Evolutionary conservation across 805 yeast species (phyloP).

Genomic region (Ogataea pilisensis): DNA sequence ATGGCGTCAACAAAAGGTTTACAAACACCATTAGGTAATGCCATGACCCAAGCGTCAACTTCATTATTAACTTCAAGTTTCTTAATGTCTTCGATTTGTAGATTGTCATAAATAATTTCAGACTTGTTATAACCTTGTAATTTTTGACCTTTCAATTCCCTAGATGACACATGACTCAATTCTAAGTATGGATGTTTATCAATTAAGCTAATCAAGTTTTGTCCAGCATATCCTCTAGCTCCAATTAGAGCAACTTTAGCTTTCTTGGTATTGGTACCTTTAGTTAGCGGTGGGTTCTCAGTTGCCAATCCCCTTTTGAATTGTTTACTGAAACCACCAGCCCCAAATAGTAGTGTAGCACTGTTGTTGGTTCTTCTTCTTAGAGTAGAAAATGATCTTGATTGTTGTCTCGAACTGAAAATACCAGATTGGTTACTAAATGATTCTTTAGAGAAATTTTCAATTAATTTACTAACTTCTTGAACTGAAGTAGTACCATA

Average conservation of each 20-base stretch:
- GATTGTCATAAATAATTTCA: constrained; percentile 75
- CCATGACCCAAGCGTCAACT: constrained; percentile 98
- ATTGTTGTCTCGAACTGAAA: constrained; percentile 37
- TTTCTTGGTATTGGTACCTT: constrained; percentile 56
- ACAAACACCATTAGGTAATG: constrained; percentile 96
- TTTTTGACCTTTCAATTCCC: constrained; percentile 86
- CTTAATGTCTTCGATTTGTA: constrained; percentile 82
- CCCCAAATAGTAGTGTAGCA: background rate
- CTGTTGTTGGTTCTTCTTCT: no score
- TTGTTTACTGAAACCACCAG: constrained; percentile 15
- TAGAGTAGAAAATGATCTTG: constrained; percentile 25
- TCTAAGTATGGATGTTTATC: constrained; percentile 86
- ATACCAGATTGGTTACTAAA: constrained; percentile 42
- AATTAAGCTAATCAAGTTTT: constrained; percentile 81
- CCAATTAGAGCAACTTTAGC: constrained; percentile 91
- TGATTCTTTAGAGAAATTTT: constrained; percentile 42
- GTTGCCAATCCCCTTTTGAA: constrained; percentile 28
- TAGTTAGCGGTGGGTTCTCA: constrained; percentile 69
- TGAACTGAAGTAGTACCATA: constrained; percentile 71
- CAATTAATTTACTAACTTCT: constrained; percentile 60
- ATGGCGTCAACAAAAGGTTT: constrained; percentile 81
- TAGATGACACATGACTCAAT: constrained; percentile 88
- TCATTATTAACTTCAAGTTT: constrained; percentile 68
- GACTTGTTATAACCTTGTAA: constrained; percentile 83
- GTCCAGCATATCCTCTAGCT: constrained; percentile 98